Base-by-base conservation (phyloP, 148 eudicot genomes). In the Rhododendron williamsianum region DNA sequence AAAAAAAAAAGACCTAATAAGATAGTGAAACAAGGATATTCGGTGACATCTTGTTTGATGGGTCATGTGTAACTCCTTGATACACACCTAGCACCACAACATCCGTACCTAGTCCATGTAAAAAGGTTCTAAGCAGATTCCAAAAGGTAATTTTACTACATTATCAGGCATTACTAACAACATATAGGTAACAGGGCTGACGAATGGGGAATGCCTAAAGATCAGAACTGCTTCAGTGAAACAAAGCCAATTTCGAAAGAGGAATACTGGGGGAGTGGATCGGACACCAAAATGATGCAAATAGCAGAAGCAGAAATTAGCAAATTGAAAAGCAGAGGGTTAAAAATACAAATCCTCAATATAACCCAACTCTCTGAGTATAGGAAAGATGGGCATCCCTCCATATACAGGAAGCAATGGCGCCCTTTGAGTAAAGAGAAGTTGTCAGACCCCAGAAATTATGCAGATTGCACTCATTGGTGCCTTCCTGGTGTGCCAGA, bases 241-340 rank as follows among this genome's bases (percentile, higher is more conserved):
- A 93, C 90, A 30, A 78, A 88, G 9, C 94, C 89, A 51, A 90
- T 92, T 82, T 73, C 18, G 67, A 85, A 80, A 45, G 83, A 87
- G 54, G 89, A 87, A 7, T 90, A 88, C 12, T 87, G 89, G 91
- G 95, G 92, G n/a, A 90, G 89, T 81, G 92, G 89, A 84, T 89
- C 92, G 6, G 91, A 91, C 77, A 87, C 87, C 2, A 80, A 85
- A 11, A 90, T 91, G 84, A 65, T 82, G 84, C 38, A 23, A 25
- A 45, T 67, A 25, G 21, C n/a, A 3, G 84, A 67, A 11, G 76
- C 36, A n/a, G 84, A 45, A 7, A 67, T 82, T 6, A 13, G 38
- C 3, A 82, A 46, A 43, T 45, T 82, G 41, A 67, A 67, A 46
- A 45, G 25, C 2, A 82, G 33, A 67, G 77, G 78, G 10, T 25